Evolutionary conservation across 495 filamentous ascomycete species (phyloP).

Genomic region (Pyrenula massariospora): DNA sequence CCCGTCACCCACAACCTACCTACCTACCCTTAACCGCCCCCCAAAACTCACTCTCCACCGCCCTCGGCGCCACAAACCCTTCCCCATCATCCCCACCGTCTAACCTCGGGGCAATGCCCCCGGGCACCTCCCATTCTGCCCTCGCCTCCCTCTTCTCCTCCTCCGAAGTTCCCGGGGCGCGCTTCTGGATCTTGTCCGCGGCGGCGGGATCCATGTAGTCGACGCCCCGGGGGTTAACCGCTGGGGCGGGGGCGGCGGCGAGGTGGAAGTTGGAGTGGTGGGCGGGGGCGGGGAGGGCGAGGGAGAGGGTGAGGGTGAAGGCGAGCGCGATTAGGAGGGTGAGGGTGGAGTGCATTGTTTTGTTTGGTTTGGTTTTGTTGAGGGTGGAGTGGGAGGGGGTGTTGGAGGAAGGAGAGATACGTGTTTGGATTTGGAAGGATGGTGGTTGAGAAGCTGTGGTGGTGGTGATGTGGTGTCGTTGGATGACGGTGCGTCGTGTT

Average conservation of each 20-base stretch:
- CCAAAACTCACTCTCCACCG: neutral
- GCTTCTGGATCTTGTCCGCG: neutral
- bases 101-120: neutral
- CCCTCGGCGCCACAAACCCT: neutral
- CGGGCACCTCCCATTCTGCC: neutral
- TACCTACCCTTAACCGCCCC: neutral
- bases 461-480: too few species aligned
- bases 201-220: neutral
- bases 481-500: too few species aligned
- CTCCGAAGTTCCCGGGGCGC: neutral
- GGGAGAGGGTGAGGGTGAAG: neutral
- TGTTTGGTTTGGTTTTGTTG: constrained; percentile 5
- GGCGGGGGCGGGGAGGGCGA: neutral
- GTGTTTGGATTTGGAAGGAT: too few species aligned
- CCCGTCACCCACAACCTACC: neutral
- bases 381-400: constrained; percentile 1
- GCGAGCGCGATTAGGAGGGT: neutral
- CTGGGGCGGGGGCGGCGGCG: too few species aligned
- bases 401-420: neutral
- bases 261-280: neutral
- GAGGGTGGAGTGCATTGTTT: neutral
- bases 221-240: neutral
- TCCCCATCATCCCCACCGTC: neutral
- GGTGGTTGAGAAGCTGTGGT: too few species aligned
- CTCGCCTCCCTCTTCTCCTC: neutral